Evolutionary conservation across 331 rosid species (phyloP), one percentile per base, ranked within the genome.

Genomic region (Malus hybrid): DNA sequence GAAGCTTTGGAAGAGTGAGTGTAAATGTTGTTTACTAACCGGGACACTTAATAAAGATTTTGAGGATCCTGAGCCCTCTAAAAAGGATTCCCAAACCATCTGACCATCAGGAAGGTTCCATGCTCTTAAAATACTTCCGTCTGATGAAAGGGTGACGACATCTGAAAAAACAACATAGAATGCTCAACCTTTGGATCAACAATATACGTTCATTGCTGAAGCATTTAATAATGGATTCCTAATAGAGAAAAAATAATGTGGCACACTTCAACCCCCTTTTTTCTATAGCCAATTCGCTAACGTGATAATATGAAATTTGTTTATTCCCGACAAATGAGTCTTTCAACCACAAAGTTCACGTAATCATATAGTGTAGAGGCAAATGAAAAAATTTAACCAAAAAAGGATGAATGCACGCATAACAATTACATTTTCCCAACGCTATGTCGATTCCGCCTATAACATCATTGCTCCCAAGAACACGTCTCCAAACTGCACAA

Each of bases 81-180:
- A 88, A 74, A 64, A 84, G 68, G 96, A 85, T 83, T 92, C 93
- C 99, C 99, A 95, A 71, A 89, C 98, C 98, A 95, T 89, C 88
- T 92, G 98, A 42, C 99, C 99, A 83, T 95, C 99, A 54, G 98
- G 94, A 84, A 92, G 93, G 88, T 89, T 95, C 99, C 99, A 95
- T 52, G 98, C 98, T 86, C 98, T 86, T 84, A 95, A 79, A 75
- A 88, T 77, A 77, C 87, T 87, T 69, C 98, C 99, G 75, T 84
- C 87, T 10, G 97, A 90, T 14, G 98, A 95, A 73, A 95, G 97
- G 67, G 97, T 89, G 76, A 95, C 73, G 61, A 90, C 93, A 86
- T 95, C 99, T 95, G 89, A 77, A 87, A 82, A 82, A 65, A 77
- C 60, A n/a, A 67, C 74, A 82, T 9, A 42, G 56, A 72, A 80